These are phyloP conservation scores for Eucalyptus tenuipes DNA, from an alignment of 345 rosid species.

Conservation along the genomic window DNA sequence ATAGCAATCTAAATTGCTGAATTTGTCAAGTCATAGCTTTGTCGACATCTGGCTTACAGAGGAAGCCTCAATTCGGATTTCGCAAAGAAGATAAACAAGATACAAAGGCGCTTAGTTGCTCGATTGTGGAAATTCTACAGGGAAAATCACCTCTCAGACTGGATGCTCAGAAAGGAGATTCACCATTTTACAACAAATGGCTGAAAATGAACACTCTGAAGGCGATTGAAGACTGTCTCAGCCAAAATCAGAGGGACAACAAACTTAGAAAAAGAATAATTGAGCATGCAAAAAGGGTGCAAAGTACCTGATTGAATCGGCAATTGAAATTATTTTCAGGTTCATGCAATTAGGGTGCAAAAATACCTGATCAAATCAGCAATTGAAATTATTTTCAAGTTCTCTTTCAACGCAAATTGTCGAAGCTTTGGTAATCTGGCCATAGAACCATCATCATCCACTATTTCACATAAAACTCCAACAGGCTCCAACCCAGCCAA, in stretches of 20 bases:
- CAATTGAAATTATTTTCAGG: conserved; percentile 65
- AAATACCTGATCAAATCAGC: conserved; percentile 80
- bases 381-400: conserved; percentile 64
- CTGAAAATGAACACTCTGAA: background rate
- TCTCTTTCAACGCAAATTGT: conserved; percentile 48
- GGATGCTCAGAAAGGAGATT: background rate
- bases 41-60: background rate
- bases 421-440: conserved; percentile 83
- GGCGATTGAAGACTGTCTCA: background rate
- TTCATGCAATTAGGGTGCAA: background rate
- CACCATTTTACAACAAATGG: background rate
- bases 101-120: background rate
- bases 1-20: background rate
- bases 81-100: background rate
- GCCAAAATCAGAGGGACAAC: background rate
- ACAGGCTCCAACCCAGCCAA: conserved; percentile 75
- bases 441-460: conserved; percentile 98
- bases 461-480: conserved; percentile 79
- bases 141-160: background rate
- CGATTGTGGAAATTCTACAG: background rate
- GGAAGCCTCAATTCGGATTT: background rate
- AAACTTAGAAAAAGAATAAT: background rate
- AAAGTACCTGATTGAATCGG: conserved; percentile 67
- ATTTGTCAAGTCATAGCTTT: background rate
- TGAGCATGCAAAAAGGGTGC: background rate